Evolutionary conservation across 2,329 filamentous ascomycete genomes (phyloP).

Genomic region (Alternaria postmessia): DNA sequence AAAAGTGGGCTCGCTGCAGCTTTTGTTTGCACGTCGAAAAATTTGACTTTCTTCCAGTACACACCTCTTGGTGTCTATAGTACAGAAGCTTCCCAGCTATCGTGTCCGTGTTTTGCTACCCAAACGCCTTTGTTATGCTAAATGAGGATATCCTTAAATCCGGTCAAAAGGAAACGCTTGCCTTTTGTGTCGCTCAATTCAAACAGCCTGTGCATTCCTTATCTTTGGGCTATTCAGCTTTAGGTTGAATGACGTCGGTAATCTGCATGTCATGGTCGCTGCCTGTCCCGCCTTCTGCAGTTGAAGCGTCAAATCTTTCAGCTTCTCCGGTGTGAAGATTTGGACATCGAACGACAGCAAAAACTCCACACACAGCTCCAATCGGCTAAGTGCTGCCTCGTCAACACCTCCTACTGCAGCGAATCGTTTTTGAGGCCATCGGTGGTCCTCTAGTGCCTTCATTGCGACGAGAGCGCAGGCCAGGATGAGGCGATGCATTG

Average conservation of each 20-base stretch:
- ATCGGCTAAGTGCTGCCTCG: slow-evolving; percentile 77
- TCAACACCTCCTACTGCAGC: slow-evolving; percentile 89
- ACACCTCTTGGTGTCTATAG: slow-evolving; percentile 16
- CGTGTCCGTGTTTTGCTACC: slow-evolving; percentile 5
- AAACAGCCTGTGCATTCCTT: slow-evolving; percentile 30
- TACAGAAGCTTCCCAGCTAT: slow-evolving; percentile 14
- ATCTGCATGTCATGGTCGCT: slow-evolving; percentile 41
- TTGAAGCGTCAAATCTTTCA: slow-evolving; percentile 45
- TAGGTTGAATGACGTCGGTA: slow-evolving; percentile 47
- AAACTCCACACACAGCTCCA: slow-evolving; percentile 78
- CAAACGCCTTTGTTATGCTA: slow-evolving; percentile 23
- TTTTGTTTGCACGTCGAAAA: slow-evolving; percentile 4
- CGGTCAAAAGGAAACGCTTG: slow-evolving; percentile 23
- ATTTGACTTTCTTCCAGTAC: slow-evolving; percentile 9
- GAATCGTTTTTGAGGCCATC: slow-evolving; percentile 83
- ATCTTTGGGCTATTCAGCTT: slow-evolving; percentile 38
- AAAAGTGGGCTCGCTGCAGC: slow-evolving; percentile 12
- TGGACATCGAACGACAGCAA: slow-evolving; percentile 54
- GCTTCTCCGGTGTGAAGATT: slow-evolving; percentile 46
- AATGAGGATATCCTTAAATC: slow-evolving; percentile 32
- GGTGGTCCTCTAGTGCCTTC: slow-evolving; percentile 93
- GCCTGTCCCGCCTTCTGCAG: slow-evolving; percentile 53
- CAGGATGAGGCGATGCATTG: slow-evolving; percentile 85
- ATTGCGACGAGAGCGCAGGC: slow-evolving; percentile 87
- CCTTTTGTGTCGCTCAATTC: slow-evolving; percentile 1